Evolutionary conservation across 2,329 filamentous ascomycete genomes (phyloP), one percentile per base, ranked within the genome.

Genomic region (Leptographium flavum): DNA sequence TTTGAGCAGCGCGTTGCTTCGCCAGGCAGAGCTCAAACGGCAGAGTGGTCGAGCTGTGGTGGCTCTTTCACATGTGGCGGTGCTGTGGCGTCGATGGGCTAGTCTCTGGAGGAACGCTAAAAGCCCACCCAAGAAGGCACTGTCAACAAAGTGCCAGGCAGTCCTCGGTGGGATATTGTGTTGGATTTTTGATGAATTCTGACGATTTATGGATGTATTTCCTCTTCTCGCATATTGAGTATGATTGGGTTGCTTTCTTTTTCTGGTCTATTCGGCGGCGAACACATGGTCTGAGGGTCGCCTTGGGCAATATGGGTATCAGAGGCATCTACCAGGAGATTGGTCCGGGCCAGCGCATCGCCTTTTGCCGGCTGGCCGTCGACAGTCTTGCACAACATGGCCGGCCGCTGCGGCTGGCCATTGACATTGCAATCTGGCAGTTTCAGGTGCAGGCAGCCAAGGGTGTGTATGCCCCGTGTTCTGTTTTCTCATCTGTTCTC

Each of bases 401-500:
- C 22, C 74, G 81, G 2, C 88, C 88, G 0, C 68, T 96, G 35
- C 81, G 88, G 35, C 71, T 98, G 39, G 92, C 92, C 33, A 83
- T 98, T 52, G 92, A 98, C 59, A 83, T 94, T 54, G 87, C 87
- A 3, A 96, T 98, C 58, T 98, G 92, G 92, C 83, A 94, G 38
- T 96, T 94, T 57, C 92, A 98, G 57, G 81, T 81, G 13, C 87
- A 94, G 58, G 81, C 86, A 14, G 84, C 84, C 17, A 79, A 79
- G 66, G 87, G 77, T 74, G 56, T 28, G 55, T 22, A n/a, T 23
- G 21, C n/a, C 4, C 19, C 39, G 7, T 17, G 23, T 3, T 21
- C n/a, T n/a, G n/a, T 39, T 13, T 30, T 17, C 23, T 13, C 28
- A 25, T 14, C 7, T 11, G 14, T 39, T 22, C 22, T 22, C 31